These are phyloP conservation scores for Trichocomaceae sp. DNA, from an alignment of 2,329 filamentous ascomycete species.

Conservation along the genomic window DNA sequence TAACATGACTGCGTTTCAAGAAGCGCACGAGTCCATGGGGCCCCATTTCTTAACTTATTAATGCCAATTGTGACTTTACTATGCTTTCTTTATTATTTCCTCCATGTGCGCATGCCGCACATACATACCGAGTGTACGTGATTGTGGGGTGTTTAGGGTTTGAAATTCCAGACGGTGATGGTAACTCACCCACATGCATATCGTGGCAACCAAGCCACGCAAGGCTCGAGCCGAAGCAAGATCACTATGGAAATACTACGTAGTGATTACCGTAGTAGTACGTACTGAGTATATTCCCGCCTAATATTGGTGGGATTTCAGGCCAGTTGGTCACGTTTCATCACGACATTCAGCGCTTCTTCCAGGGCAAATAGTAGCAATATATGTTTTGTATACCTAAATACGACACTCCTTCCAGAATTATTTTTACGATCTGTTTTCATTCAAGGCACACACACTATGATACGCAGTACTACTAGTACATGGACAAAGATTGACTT, in stretches of 20 bases:
- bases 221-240: background rate
- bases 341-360: no score
- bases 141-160: no score
- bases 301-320: background rate
- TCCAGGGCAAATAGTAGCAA: no score
- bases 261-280: no score
- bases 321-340: background rate
- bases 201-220: background rate
- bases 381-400: no score
- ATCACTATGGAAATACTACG: background rate
- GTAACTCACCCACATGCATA: background rate
- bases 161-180: background rate
- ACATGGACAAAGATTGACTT: background rate
- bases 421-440: background rate
- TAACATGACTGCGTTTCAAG: background rate
- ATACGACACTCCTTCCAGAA: no score
- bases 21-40: no score
- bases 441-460: background rate
- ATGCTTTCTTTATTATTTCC: background rate
- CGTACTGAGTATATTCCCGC: no score
- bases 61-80: background rate
- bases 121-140: no score
- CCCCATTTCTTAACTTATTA: background rate
- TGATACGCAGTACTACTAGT: no score
- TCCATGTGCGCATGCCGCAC: background rate